Percentiles rank a stretch among this genome's conserved stretches.
These are phyloP conservation scores for Amanita thiersii DNA, from an alignment of 768 basidiomycete genomes.

Conservation along the genomic window DNA sequence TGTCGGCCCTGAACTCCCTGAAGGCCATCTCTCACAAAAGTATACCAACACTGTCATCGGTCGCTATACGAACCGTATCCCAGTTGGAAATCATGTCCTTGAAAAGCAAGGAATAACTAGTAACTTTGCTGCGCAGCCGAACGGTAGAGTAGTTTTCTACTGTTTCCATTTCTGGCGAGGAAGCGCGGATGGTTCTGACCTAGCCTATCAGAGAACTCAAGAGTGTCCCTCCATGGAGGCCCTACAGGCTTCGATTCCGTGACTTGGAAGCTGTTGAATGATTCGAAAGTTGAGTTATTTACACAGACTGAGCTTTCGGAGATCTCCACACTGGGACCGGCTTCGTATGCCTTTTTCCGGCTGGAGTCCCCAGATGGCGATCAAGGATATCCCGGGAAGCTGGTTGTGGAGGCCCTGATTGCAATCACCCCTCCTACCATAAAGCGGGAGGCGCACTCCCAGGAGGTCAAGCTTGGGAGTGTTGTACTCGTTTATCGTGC, in stretches of 20 bases:
- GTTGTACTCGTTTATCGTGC: slow-evolving; percentile 64
- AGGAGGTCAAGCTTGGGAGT: slow-evolving; percentile 31
- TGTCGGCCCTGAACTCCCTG: slow-evolving; percentile 59
- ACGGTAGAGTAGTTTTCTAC: slow-evolving; percentile 22
- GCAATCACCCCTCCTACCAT: slow-evolving; percentile 35
- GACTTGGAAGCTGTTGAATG: slow-evolving; percentile 41
- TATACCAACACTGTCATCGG: slow-evolving; percentile 72
- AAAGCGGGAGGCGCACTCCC: slow-evolving; percentile 19
- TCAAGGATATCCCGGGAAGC: slow-evolving; percentile 61
- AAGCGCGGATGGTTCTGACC: background rate
- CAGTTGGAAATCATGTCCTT: slow-evolving; percentile 45
- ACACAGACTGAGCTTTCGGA: slow-evolving; percentile 41
- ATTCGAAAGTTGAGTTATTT: slow-evolving; percentile 43
- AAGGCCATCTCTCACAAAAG: slow-evolving; percentile 49
- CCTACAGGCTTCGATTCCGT: slow-evolving; percentile 54
- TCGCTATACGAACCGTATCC: slow-evolving; percentile 65
- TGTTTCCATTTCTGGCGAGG: background rate
- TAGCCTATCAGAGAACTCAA: slow-evolving; percentile 29
- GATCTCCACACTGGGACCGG: slow-evolving; percentile 22
- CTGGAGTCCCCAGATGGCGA: slow-evolving; percentile 56
- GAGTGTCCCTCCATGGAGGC: slow-evolving; percentile 70
- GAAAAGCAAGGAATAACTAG: slow-evolving; percentile 45
- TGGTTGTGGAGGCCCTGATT: slow-evolving; percentile 51
- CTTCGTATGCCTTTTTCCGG: slow-evolving; percentile 44
- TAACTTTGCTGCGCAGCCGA: slow-evolving; percentile 34